Evolutionary conservation across 768 basidiomycete species (phyloP), one percentile per base, ranked within the genome.

Genomic region (Lactarius trivialis): DNA sequence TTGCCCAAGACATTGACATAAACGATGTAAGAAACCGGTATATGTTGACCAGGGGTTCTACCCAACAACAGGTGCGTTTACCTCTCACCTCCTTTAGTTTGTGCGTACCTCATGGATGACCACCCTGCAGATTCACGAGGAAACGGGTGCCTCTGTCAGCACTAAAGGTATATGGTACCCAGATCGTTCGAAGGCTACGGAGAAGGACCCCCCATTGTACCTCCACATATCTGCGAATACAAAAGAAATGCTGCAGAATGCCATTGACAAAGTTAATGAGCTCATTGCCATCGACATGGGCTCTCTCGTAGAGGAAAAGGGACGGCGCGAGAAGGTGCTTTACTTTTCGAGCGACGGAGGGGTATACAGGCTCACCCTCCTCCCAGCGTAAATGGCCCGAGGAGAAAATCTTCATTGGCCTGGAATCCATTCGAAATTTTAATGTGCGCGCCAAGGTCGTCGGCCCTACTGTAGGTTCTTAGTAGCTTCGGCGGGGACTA

Each of bases 121-220:
- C n/a, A 37, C 60, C 57, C 60, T 48, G 53, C 30, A 98, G 96
- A 91, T 98, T 67, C 79, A 92, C 64, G 88, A 91, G 60, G 88
- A 97, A 53, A 97, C 96, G 0, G 95, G 95, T 52, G 93, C 92
- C 2, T 89, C 90, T 1, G 88, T 98, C 37, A 86, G 87, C 59
- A 98, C 96, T 28, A 93, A 94, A 76, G 96, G 96, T 24, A 80
- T 87, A 4, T 98, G 96, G 96, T 93, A 97, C 70, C 96, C 96
- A 0, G 96, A 98, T 78, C 81, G 91, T 65, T 77, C 81, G 55
- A 96, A 89, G 73, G 93, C 95, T 7, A 92, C 89, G 15, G 91
- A 95, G 65, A 92, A 85, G 71, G 94, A 98, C 69, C 93, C 93
- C 32, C 90, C 96, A 24, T 75, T 98, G 63, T 98, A 96, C 75